Base-by-base conservation (phyloP, 768 basidiomycete species). In the Auriscalpium orientale region DNA sequence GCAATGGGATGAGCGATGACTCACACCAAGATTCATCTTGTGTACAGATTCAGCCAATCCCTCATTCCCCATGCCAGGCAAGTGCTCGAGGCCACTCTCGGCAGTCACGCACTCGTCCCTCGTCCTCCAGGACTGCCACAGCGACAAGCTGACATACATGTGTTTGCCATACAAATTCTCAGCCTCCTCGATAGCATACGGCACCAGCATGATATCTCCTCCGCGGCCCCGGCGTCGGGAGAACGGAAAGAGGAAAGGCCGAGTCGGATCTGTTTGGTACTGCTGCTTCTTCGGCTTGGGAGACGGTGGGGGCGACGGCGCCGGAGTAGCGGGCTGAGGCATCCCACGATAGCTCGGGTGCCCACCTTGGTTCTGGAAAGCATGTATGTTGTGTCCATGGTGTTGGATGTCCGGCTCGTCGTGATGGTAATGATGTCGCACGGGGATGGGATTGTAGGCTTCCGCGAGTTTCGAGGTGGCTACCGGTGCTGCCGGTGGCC, bases 221-320 rank as follows among this genome's bases (percentile, higher is more conserved):
- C 67, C 56, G 33, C 81, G 74, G 53, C 76, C 75, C 54, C 70
- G 76, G 49, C 70, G 77, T n/a, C 84, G 80, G 7, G 93, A 91
- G 68, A 97, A 99, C 0, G 97, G 97, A 68, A 99, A 95, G 58
- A 98, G 73, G 68, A 98, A 99, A 1, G 97, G 95, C 12, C 90
- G 79, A 47, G 74, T 84, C 67, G 95, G 97, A 70, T 99, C 97
- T 0, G 97, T 99, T 67, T 98, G 97, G 68, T 92, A 99, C 67
- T 95, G 92, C 67, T 95, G 95, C 68, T 98, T 98, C 76, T 99
- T 99, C 10, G 91, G 92, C 66, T 95, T 98, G 2, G 84, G 89
- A 36, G 83, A 80, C 8, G 81, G 76, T 0, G 91, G 90, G 0
- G 94, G 94, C 0, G 91, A 84, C 2, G 95, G 93, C 22, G 93